Evolutionary conservation across 352 stramenopile genomes (phyloP).

Genomic region (Aphanomyces stellatus): DNA sequence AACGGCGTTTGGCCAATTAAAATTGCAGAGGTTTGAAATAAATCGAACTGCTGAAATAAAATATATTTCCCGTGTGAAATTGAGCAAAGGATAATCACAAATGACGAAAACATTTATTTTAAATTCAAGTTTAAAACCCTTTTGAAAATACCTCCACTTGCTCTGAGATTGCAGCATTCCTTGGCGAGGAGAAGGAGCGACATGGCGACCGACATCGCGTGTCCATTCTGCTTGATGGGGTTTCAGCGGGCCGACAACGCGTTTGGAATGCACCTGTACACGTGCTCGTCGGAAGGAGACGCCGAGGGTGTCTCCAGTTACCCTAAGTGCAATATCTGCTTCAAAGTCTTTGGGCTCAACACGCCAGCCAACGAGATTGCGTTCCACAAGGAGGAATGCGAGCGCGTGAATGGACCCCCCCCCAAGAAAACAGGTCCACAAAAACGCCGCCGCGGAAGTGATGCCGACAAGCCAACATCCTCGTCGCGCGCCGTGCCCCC

Average conservation of each 20-base stretch:
- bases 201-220: too few species aligned
- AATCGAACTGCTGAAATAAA: too few species aligned
- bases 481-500: constrained; percentile 21
- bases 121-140: too few species aligned
- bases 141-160: too few species aligned
- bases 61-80: too few species aligned
- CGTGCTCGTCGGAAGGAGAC: constrained; percentile 26
- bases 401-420: constrained; percentile 39
- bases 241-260: constrained; percentile 24
- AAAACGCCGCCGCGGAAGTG: neutral
- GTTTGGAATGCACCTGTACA: constrained; percentile 39
- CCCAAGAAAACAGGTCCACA: constrained; percentile 2
- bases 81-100: too few species aligned
- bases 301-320: neutral
- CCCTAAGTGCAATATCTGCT: constrained; percentile 44
- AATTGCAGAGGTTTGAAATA: too few species aligned
- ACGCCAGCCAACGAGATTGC: constrained; percentile 44
- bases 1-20: too few species aligned
- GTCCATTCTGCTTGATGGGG: constrained; percentile 39
- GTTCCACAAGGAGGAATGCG: constrained; percentile 75
- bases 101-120: too few species aligned
- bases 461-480: constrained; percentile 27
- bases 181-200: too few species aligned
- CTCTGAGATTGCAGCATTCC: too few species aligned
- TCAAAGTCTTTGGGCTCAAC: constrained; percentile 46